Evolutionary conservation across 2,329 filamentous ascomycete genomes (phyloP), one percentile per base, ranked within the genome.

Genomic region (Colletotrichum scovillei): DNA sequence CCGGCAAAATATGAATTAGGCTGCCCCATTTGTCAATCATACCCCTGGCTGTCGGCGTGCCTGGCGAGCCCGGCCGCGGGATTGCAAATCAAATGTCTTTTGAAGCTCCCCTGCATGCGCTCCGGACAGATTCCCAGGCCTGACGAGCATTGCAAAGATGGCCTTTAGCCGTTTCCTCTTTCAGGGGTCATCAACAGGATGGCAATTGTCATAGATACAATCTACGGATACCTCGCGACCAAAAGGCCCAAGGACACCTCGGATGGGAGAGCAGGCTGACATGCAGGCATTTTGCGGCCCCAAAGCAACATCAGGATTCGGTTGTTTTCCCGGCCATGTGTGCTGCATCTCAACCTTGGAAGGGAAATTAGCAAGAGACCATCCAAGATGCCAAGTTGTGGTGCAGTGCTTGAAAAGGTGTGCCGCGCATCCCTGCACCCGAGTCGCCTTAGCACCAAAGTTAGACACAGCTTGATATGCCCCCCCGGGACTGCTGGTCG

Each of bases 281-380:
- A 62, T 62, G 60, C 67, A 65, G 67, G 56, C 60, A 52, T 35
- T 46, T 14, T 8, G 49, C n/a, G 28, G 38, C 60, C 56, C 22
- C 60, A 70, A 62, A 65, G 67, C 49, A 73, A 46, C 70, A 66
- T 52, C 70, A 70, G 67, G 56, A 70, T 70, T 65, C 60, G 55
- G 66, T 4, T 66, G 55, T 62, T 66, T 60, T 70, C n/a, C 63
- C 57, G 64, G 56, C 64, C 58, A 60, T 71, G 56, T 70, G 67
- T 26, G 53, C 56, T 73, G 70, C 70, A 70, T 69, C 67, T 62
- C 60, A 57, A 73, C 70, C 70, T 73, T 70, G 70, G 67, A 73
- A 70, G 67, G 70, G 70, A 70, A 73, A 73, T 73, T 73, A 73
- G 38, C 70, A 65, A 70, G 69, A 73, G 67, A 62, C 70, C 60